These are phyloP conservation scores for Torulaspora quercuum DNA, from an alignment of 805 yeast genomes.

Conservation along the genomic window DNA sequence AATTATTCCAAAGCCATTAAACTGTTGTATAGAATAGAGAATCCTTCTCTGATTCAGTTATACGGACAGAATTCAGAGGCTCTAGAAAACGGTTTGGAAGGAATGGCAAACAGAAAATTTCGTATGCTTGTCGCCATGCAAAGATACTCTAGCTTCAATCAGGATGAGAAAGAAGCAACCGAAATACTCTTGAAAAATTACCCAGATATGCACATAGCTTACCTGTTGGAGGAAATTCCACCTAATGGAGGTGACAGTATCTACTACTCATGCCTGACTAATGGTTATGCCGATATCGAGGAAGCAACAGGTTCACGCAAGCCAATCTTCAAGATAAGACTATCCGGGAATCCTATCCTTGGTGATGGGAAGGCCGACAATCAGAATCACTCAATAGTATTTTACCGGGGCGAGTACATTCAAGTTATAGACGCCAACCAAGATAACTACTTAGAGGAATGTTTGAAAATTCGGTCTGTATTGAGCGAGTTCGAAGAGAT, in stretches of 20 bases:
- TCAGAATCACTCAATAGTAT: slow-evolving; percentile 83
- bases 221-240: slow-evolving; percentile 46
- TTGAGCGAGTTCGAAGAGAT: slow-evolving; percentile 89
- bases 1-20: slow-evolving; percentile 73
- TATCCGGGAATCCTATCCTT: slow-evolving; percentile 90
- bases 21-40: slow-evolving; percentile 64
- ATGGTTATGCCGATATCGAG: slow-evolving; percentile 52
- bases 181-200: slow-evolving; percentile 65
- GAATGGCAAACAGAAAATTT: slow-evolving; percentile 77
- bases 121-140: slow-evolving; percentile 85
- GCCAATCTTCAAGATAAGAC: slow-evolving; percentile 61
- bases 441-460: slow-evolving; percentile 92
- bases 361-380: slow-evolving; percentile 98
- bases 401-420: slow-evolving; percentile 89
- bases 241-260: slow-evolving; percentile 28
- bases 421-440: slow-evolving; percentile 96
- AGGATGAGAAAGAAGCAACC: slow-evolving; percentile 64
- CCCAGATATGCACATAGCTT: slow-evolving; percentile 60
- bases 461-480: slow-evolving; percentile 83
- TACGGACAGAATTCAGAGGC: slow-evolving; percentile 50
- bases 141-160: slow-evolving; percentile 61
- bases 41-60: slow-evolving; percentile 48
- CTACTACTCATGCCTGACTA: slow-evolving; percentile 65
- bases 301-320: slow-evolving; percentile 56
- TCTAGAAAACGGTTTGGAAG: slow-evolving; percentile 60